Percentiles rank a stretch among this genome's conserved stretches.
Conservation (phyloP, 2,329 filamentous ascomycete species). For the Hymenoscyphus scutula region DNA sequence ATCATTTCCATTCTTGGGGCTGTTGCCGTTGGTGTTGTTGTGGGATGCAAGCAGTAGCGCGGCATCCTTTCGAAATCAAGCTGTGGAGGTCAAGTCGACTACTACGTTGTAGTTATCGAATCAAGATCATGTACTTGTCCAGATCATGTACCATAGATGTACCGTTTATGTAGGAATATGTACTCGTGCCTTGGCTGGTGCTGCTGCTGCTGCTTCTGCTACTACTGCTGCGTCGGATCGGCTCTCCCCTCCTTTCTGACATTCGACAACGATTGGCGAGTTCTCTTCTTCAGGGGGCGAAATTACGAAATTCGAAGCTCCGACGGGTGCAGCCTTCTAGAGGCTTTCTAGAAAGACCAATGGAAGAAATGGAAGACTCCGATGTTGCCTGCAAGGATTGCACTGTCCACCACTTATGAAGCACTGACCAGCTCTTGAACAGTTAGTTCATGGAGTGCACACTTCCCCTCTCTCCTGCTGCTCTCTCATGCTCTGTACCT, state of each 20-base stretch:
- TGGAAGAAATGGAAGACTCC: background rate
- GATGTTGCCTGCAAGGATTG: background rate
- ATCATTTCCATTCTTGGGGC: background rate
- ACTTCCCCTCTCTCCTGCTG: background rate
- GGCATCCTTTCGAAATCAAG: background rate
- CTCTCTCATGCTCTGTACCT: too few species aligned
- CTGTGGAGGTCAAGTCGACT: too few species aligned
- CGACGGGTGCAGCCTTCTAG: background rate
- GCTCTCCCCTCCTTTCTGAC: background rate
- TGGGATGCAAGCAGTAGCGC: background rate
- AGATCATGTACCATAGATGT: background rate
- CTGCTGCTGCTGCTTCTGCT: too few species aligned
- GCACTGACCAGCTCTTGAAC: background rate
- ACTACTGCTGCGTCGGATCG: background rate
- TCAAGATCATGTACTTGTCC: too few species aligned
- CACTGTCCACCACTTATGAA: background rate
- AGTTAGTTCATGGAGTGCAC: too few species aligned
- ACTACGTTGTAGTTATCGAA: too few species aligned
- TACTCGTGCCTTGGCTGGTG: background rate
- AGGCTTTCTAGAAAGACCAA: background rate
- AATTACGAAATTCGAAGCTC: background rate
- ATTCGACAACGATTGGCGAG: conserved; percentile 1
- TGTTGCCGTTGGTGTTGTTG: background rate
- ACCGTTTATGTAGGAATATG: background rate
- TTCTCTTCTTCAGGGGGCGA: background rate